These are phyloP conservation scores for Gracilariopsis chorda DNA, from an alignment of 23 red algal species.

Conservation along the genomic window DNA sequence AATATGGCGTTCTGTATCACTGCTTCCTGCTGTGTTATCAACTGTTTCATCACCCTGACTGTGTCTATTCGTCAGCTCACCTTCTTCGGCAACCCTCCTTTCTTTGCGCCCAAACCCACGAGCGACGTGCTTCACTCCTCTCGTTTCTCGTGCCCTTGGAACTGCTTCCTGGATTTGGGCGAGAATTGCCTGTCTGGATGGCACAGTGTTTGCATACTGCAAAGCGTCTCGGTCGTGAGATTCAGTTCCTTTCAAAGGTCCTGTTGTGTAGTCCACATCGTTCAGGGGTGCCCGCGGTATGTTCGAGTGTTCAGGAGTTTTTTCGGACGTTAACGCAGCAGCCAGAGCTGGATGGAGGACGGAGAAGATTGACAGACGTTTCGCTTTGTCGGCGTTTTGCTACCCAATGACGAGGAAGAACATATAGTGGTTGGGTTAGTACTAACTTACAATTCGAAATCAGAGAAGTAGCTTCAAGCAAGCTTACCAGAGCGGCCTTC, in stretches of 20 bases:
- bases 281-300: constrained; percentile 11
- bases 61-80: not conserved
- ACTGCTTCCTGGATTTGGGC: not conserved
- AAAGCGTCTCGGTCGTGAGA: constrained; percentile 25
- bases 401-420: not conserved
- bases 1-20: not conserved
- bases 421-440: not conserved
- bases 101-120: not conserved
- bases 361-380: constrained; percentile 34
- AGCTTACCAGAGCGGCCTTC: not conserved
- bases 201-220: not conserved
- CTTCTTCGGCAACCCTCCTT: too few relatives aligned
- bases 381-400: constrained; percentile 16
- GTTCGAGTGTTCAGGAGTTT: not conserved
- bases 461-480: not conserved
- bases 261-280: constrained; percentile 16
- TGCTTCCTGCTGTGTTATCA: not conserved
- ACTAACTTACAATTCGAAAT: not conserved
- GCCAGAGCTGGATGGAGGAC: constrained; percentile 47
- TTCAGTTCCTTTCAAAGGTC: constrained; percentile 37
- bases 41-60: not conserved
- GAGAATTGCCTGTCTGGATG: not conserved
- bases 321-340: constrained; percentile 18
- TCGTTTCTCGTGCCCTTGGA: not conserved
- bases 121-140: not conserved